A percentile compares a stretch with the other conserved stretches of the same genome.
These are phyloP conservation scores for Mycena epipterygia DNA, from an alignment of 768 basidiomycete species.

Conservation along the genomic window DNA sequence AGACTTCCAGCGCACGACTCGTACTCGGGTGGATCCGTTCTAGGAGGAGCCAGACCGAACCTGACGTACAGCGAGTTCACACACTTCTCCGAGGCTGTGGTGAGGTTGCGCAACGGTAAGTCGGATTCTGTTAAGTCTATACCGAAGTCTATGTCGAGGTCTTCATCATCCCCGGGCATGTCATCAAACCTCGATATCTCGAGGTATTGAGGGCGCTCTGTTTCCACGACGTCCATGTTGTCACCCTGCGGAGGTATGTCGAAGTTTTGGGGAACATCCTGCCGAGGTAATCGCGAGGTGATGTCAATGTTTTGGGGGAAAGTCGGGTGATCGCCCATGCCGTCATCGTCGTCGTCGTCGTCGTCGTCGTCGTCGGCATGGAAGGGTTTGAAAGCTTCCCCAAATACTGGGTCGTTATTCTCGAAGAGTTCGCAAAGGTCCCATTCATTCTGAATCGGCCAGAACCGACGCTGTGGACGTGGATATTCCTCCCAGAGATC, in stretches of 20 bases:
- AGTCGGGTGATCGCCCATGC: background rate
- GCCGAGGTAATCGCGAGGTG: background rate
- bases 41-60: background rate
- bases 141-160: too few relatives aligned
- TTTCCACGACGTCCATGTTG: background rate
- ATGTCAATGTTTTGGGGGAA: constrained; percentile 8
- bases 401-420: constrained; percentile 1
- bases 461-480: background rate
- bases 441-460: too few relatives aligned
- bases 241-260: background rate
- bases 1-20: background rate
- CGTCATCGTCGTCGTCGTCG: background rate
- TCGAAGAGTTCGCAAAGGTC: too few relatives aligned
- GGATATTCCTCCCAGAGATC: background rate
- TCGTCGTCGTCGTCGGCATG: background rate
- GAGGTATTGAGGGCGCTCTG: background rate
- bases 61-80: background rate
- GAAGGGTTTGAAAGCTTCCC: too few relatives aligned
- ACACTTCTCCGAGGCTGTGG: background rate
- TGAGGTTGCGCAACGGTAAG: background rate
- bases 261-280: background rate
- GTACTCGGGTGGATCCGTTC: background rate
- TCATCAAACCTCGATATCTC: too few relatives aligned
- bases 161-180: background rate
- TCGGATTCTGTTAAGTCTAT: background rate